Evolutionary conservation across 148 eudicot species (phyloP), one percentile per base, ranked within the genome.

Genomic region (Suaeda aralocaspica): DNA sequence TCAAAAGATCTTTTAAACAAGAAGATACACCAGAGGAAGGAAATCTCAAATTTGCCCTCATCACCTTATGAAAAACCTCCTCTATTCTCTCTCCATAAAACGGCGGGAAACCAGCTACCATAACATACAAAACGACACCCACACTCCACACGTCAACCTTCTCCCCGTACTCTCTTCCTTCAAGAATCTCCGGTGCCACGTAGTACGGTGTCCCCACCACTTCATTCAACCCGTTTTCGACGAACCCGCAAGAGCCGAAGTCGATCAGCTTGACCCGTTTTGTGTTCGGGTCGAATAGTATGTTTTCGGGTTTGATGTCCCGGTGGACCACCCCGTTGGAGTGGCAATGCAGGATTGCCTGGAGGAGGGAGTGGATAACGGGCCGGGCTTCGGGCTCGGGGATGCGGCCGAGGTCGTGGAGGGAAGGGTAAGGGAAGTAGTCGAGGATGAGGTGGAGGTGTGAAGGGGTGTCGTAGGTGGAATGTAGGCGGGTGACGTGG

Each of bases 91-190:
- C 84, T 5, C 91, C 91, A 44, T 79, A 73, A 69, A 85, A 89
- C 59, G 96, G 96, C 44, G 89, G 82, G 42, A 82, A 60, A 24
- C 96, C 96, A 1, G 89, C 78, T 18, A 89, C 22, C 86, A 87
- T 85, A 46, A 80, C 56, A 56, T 89, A 87, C 82, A 85, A 64
- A 60, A 89, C 75, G 5, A 87, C 89, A 6, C 91, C 96, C 0
- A 79, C 89, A 55, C 96, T 89, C 91, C 91, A 89, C 18, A 87
- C 80, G 62, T 89, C 91, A 3, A 82, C 82, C 64, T 83, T 89
- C 79, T 89, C 96, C 13, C 50, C 74, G 50, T 89, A 87, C 16
- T 74, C 80, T 0, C 64, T 55, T 0, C 88, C 89, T 1, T 78
- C 74, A 28, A 89, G 53, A 10, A 89, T 83, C 82, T 89, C 89